Percentiles rank a stretch among this genome's conserved stretches.
These are phyloP conservation scores for Saccharomyces hybrid DNA, from an alignment of 1,139 yeast genomes.

Conservation along the genomic window DNA sequence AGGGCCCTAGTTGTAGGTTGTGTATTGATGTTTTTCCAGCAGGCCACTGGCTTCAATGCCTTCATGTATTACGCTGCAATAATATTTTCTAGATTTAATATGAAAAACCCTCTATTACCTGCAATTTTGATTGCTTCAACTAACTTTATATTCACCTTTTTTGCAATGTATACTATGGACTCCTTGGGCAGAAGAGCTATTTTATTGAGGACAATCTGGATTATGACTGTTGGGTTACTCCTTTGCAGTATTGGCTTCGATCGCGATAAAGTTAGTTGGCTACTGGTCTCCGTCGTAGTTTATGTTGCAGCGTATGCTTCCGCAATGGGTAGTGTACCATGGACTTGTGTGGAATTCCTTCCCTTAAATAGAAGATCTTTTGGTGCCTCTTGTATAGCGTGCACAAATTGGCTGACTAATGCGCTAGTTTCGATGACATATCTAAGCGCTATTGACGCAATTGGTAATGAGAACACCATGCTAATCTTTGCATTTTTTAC, in stretches of 20 bases:
- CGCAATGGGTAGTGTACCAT: conserved; percentile 43
- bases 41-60: conserved; percentile 68
- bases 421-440: conserved; percentile 36
- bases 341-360: conserved; percentile 43
- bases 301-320: conserved; percentile 43
- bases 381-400: conserved; percentile 40
- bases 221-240: conserved; percentile 36
- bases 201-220: conserved; percentile 44
- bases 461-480: conserved; percentile 36
- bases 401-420: conserved; percentile 42
- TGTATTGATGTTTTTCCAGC: conserved; percentile 67
- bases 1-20: conserved; percentile 63
- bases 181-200: conserved; percentile 56
- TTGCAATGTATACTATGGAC: conserved; percentile 54
- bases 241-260: conserved; percentile 24
- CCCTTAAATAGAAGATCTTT: conserved; percentile 39
- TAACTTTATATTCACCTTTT: conserved; percentile 57
- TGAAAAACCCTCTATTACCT: conserved; percentile 53
- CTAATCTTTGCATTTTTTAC: conserved; percentile 35
- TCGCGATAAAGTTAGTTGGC: conserved; percentile 15
- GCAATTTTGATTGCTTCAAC: conserved; percentile 60
- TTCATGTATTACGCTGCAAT: conserved; percentile 70
- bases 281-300: conserved; percentile 33
- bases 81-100: conserved; percentile 53
- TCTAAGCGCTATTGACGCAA: conserved; percentile 32